Evolutionary conservation across 176 grass and related monocot genomes (phyloP).

Genomic region (Saccharum spontaneum): DNA sequence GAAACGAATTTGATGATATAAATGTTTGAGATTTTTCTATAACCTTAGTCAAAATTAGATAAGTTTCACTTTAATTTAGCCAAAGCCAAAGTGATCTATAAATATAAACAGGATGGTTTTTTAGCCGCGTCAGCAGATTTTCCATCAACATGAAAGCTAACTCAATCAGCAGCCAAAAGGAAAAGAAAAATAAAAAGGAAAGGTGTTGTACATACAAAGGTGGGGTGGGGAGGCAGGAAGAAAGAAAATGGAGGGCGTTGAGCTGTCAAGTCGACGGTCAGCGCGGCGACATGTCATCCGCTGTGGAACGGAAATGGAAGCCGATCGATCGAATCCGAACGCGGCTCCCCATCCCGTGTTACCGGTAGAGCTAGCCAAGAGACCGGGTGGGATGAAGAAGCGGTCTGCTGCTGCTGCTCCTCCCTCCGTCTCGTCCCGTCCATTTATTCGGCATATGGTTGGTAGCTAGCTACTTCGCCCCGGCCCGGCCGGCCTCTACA

Average conservation of each 20-base stretch:
- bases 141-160: not conserved
- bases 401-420: not conserved
- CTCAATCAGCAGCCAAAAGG: not conserved
- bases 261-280: constrained; percentile 39
- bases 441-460: constrained; percentile 34
- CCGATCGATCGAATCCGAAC: not conserved
- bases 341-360: constrained; percentile 2
- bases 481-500: not conserved
- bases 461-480: constrained; percentile 13
- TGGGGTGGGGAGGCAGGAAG: too few species aligned
- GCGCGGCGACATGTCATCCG: constrained; percentile 33
- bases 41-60: not conserved
- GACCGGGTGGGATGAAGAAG: not conserved
- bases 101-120: not conserved
- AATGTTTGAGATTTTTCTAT: not conserved
- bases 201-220: not conserved
- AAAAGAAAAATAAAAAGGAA: not conserved
- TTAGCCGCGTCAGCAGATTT: not conserved
- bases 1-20: not conserved
- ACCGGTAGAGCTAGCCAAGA: not conserved
- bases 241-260: not conserved
- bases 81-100: not conserved
- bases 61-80: not conserved
- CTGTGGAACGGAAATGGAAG: not conserved
- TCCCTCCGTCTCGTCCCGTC: not conserved